Conservation (phyloP, 1,284 basidiomycete genomes). For the Tilletiaria anomala region DNA sequence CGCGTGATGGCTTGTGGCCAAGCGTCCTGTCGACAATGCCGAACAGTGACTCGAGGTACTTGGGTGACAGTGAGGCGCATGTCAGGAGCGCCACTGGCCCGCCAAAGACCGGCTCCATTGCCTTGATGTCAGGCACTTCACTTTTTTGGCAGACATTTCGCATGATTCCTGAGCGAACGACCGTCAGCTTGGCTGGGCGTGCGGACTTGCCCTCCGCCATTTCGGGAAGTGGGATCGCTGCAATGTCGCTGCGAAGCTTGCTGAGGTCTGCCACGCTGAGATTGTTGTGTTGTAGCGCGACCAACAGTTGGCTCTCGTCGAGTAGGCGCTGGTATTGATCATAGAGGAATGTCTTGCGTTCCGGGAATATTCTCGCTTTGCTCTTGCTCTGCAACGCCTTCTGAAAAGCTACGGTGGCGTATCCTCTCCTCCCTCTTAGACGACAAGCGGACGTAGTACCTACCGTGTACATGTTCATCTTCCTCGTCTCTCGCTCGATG, state of each 20-base stretch:
- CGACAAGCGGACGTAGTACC: slow-evolving; percentile 15
- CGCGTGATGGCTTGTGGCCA: too few relatives aligned
- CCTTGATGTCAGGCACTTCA: slow-evolving; percentile 9
- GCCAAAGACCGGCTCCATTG: slow-evolving; percentile 10
- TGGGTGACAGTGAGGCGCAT: too few relatives aligned
- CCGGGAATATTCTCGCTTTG: not conserved
- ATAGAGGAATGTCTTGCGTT: slow-evolving; percentile 23
- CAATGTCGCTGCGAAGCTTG: slow-evolving; percentile 19
- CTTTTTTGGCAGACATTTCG: slow-evolving; percentile 7
- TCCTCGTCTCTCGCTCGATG: slow-evolving; percentile 22
- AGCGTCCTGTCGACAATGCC: too few relatives aligned
- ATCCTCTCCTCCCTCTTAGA: not conserved
- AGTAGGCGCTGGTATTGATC: slow-evolving; percentile 24
- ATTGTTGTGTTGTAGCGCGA: slow-evolving; percentile 30
- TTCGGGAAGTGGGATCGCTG: slow-evolving; percentile 14
- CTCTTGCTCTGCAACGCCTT: not conserved
- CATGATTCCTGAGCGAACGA: slow-evolving; percentile 20
- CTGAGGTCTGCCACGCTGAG: slow-evolving; percentile 20
- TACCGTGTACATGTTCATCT: slow-evolving; percentile 37
- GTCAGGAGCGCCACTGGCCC: slow-evolving; percentile 30
- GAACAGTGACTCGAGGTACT: too few relatives aligned
- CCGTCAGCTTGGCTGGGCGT: slow-evolving; percentile 17
- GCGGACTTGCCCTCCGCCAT: too few relatives aligned
- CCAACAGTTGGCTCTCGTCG: slow-evolving; percentile 12
- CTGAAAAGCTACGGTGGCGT: not conserved